Base-by-base conservation (phyloP, 306 rosid genomes). In the Potentilla sterilis region DNA sequence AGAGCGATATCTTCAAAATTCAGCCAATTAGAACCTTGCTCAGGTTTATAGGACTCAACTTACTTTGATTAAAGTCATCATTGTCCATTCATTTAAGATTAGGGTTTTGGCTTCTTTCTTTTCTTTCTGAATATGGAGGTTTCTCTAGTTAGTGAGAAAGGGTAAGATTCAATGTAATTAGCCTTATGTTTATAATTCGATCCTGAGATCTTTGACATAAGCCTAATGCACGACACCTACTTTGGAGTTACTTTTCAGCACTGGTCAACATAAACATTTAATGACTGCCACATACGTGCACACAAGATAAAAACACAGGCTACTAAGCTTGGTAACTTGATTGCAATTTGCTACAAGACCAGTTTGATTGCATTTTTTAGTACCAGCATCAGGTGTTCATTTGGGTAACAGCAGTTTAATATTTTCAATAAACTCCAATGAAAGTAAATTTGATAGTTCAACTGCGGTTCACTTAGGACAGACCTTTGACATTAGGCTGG, bases 401-500 rank as follows among this genome's bases (percentile, higher is more conserved):
- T 35, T 11, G 41, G 63, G 44, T 0, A n/a, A 32, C 21, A 35
- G 7, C 46, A 49, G 19, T 51, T 44, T 19, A 24, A 51, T 35
- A 35, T 19, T 71, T 40, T 51, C 47, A 2, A 48, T 7, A 18
- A 10, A 35, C n/a, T 52, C 19, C 18, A 49, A 2, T n/a, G 5
- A 70, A 70, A 35, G 40, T 7, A 63, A 37, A 48, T 51, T 48
- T 37, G 75, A 51, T 19, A 37, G 9, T 37, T 9, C 15, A 70
- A 51, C 64, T 37, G 64, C 48, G 35, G 75, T 19, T 28, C 0
- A 6, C 35, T 35, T 71, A n/a, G 64, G 65, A 70, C 34, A 54
- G 54, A 52, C 65, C 65, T 52, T 38, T 40, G 13, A 72, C 51
- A 72, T 13, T n/a, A 21, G 51, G 38, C 42, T 47, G 38, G 75